Evolutionary conservation across 805 yeast species (phyloP).

Genomic region (Ogataea henricii): DNA sequence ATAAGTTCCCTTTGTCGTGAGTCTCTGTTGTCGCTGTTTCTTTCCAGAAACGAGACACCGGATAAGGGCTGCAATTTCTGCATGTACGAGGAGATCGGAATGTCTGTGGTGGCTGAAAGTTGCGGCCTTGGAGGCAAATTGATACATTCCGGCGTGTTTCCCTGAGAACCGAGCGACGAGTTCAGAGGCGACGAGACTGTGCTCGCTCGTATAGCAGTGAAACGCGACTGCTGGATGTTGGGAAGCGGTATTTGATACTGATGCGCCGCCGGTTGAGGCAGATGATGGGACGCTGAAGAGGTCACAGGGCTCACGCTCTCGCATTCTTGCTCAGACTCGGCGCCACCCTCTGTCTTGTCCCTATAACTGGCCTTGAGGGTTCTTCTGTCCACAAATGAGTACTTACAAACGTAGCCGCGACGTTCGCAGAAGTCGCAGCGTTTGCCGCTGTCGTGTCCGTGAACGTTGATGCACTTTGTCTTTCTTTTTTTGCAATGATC

Average conservation of each 20-base stretch:
- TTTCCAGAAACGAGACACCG: neutral
- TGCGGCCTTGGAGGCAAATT: neutral
- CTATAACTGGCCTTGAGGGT: constrained; percentile 9
- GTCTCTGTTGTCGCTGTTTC: neutral
- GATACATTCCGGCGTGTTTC: neutral
- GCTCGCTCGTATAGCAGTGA: constrained; percentile 2
- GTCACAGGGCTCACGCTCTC: no score
- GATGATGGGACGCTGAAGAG: no score
- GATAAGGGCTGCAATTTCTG: constrained; percentile 6
- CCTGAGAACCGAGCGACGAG: neutral
- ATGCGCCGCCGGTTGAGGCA: neutral
- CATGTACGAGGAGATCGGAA: constrained; percentile 4
- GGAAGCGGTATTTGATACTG: neutral
- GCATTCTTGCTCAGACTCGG: neutral
- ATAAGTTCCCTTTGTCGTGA: neutral
- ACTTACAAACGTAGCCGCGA: constrained; percentile 31
- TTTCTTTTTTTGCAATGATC: constrained; percentile 48
- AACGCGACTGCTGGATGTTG: neutral
- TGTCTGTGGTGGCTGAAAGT: constrained; percentile 1
- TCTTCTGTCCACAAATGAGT: constrained; percentile 19
- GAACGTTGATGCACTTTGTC: constrained; percentile 23
- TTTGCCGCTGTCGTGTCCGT: constrained; percentile 18
- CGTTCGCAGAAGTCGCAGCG: constrained; percentile 21
- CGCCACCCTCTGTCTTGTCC: neutral
- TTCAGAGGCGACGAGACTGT: neutral